Evolutionary conservation across 805 yeast genomes (phyloP).

Genomic region (Wickerhamomyces sydowiorum): DNA sequence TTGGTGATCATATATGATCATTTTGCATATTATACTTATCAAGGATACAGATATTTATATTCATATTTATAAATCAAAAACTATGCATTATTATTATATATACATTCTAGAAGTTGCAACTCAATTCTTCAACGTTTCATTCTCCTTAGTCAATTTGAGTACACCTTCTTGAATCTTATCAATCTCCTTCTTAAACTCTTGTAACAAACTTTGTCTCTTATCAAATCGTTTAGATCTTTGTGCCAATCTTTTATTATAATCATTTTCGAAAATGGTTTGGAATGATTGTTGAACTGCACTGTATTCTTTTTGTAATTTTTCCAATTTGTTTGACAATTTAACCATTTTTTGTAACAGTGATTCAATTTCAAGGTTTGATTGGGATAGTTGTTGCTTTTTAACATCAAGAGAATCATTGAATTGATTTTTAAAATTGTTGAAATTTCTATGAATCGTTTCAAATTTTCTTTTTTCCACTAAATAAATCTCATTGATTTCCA

Average conservation of each 20-base stretch:
- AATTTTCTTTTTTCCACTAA: slow-evolving; percentile 31
- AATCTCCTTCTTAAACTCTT: slow-evolving; percentile 22
- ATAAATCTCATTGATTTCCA: slow-evolving; percentile 33
- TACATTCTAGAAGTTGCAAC: neutral
- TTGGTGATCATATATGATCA: slow-evolving; percentile 27
- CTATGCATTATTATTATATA: too few species aligned
- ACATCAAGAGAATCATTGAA: slow-evolving; percentile 21
- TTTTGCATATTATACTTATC: too few species aligned
- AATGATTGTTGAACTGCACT: slow-evolving; percentile 10
- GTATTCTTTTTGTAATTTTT: slow-evolving; percentile 21
- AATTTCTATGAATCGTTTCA: slow-evolving; percentile 29
- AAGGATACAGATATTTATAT: too few species aligned
- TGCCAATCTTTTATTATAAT: slow-evolving; percentile 9
- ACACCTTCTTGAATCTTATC: slow-evolving; percentile 15
- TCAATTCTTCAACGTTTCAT: slow-evolving; percentile 8
- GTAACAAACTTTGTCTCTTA: slow-evolving; percentile 15
- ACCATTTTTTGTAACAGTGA: slow-evolving; percentile 28
- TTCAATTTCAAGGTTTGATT: slow-evolving; percentile 24
- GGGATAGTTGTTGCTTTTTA: slow-evolving; percentile 17
- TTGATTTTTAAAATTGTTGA: slow-evolving; percentile 25
- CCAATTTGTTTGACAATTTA: slow-evolving; percentile 24
- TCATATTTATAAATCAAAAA: neutral
- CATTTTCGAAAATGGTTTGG: slow-evolving; percentile 9
- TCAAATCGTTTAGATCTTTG: slow-evolving; percentile 16
- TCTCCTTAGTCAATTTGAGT: slow-evolving; percentile 12